phyloP scores from a whole-genome alignment of 495 filamentous ascomycete species.

The Xylaria castorea region DNA sequence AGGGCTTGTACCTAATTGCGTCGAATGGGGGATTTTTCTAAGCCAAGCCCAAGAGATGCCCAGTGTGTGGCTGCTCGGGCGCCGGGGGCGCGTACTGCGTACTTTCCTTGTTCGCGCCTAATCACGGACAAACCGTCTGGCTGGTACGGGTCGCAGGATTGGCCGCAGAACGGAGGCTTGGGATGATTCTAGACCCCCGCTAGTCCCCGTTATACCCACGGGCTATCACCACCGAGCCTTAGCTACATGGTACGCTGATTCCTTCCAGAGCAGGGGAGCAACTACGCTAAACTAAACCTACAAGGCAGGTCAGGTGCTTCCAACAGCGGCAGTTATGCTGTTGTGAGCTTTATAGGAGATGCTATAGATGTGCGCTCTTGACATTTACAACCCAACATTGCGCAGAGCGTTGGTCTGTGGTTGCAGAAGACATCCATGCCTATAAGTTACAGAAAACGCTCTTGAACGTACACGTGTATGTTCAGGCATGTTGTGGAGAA shows the following conservation, averaged over 20 bases:
- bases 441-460: neutral
- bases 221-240: neutral
- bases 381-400: neutral
- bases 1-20: conserved; percentile 3
- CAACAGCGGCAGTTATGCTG: neutral
- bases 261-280: neutral
- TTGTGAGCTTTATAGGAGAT: neutral
- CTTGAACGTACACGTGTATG: conserved; percentile 4
- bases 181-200: conserved; percentile 28
- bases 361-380: neutral
- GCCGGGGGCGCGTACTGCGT: neutral
- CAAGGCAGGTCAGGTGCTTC: neutral
- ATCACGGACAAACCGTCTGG: conserved; percentile 30
- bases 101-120: conserved; percentile 14
- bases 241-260: conserved; percentile 4
- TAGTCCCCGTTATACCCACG: conserved; percentile 15
- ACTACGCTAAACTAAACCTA: neutral
- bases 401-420: neutral
- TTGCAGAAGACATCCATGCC: neutral
- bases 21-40: neutral
- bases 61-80: conserved; percentile 2
- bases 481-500: conserved; percentile 18
- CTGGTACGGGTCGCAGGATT: conserved; percentile 29
- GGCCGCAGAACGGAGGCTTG: conserved; percentile 29
- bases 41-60: neutral